Conservation (phyloP, 352 stramenopile species). For the Phytophthora podocarpi region DNA sequence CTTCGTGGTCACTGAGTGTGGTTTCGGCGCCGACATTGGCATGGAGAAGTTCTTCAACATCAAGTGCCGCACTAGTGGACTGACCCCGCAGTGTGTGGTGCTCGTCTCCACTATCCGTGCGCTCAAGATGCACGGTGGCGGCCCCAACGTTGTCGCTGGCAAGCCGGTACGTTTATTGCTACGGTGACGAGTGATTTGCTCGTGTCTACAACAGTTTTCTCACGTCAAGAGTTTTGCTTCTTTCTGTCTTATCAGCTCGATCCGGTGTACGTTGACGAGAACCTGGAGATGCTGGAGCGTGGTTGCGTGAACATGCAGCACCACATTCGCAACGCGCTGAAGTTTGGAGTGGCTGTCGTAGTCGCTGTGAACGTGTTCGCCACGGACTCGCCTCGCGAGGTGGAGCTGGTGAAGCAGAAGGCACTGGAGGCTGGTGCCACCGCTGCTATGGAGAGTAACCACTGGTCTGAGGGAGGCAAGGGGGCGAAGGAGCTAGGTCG, state of each 20-base stretch:
- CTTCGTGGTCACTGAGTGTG: slow-evolving; percentile 97
- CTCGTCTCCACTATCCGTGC: slow-evolving; percentile 98
- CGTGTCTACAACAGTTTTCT: neutral
- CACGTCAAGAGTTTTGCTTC: neutral
- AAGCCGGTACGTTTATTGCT: slow-evolving; percentile 76
- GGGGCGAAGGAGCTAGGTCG: slow-evolving; percentile 92
- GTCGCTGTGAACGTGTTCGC: slow-evolving; percentile 93
- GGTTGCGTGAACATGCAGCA: slow-evolving; percentile 95
- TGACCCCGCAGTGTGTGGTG: slow-evolving; percentile 97
- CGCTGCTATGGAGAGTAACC: slow-evolving; percentile 95
- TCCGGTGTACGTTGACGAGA: slow-evolving; percentile 95
- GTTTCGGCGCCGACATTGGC: slow-evolving; percentile 97
- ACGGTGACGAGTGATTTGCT: neutral
- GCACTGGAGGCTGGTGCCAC: slow-evolving; percentile 94
- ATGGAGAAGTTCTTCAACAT: slow-evolving; percentile 99
- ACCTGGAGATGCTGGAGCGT: slow-evolving; percentile 93
- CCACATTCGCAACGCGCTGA: slow-evolving; percentile 96
- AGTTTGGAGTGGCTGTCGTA: slow-evolving; percentile 96
- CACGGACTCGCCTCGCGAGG: slow-evolving; percentile 83
- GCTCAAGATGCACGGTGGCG: slow-evolving; percentile 99
- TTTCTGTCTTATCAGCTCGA: slow-evolving; percentile 46
- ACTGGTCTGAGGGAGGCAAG: slow-evolving; percentile 72
- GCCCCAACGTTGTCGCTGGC: slow-evolving; percentile 93
- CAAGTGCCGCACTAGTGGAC: slow-evolving; percentile 95
- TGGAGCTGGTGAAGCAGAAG: slow-evolving; percentile 93